phyloP scores from a whole-genome alignment of 225 moss, liverwort and hornwort genomes.

The Pseudoscleropodium purum region DNA sequence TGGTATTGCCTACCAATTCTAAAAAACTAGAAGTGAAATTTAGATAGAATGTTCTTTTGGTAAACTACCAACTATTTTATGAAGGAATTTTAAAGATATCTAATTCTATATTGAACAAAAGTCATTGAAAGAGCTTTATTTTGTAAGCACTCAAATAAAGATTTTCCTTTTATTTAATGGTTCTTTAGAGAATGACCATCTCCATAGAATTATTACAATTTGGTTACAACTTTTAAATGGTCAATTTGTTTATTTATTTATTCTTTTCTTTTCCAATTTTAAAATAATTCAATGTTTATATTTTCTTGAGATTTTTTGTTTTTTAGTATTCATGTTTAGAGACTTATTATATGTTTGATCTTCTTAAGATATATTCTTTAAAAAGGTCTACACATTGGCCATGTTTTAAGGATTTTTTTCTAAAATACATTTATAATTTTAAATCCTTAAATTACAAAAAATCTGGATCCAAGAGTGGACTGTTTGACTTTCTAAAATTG shows the following conservation, averaged over 20 bases:
- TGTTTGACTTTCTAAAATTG: too few species aligned
- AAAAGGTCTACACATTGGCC: not conserved
- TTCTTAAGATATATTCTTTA: not conserved
- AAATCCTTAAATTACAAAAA: not conserved
- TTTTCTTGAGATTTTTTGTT: not conserved
- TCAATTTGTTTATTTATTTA: too few species aligned
- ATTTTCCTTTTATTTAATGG: too few species aligned
- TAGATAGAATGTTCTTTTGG: not conserved
- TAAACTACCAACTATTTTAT: not conserved
- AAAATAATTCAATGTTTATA: not conserved
- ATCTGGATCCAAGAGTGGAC: too few species aligned
- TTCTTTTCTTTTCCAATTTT: not conserved
- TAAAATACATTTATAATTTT: not conserved
- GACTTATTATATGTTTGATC: not conserved
- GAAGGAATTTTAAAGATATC: not conserved
- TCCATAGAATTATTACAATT: too few species aligned
- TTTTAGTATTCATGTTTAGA: not conserved
- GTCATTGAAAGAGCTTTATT: not conserved
- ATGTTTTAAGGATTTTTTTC: not conserved
- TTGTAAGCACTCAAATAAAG: too few species aligned
- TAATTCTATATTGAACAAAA: not conserved
- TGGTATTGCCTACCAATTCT: not conserved
- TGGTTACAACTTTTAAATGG: too few species aligned
- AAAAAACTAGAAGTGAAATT: not conserved
- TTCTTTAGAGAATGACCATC: too few species aligned